Conservation (phyloP, 768 basidiomycete species). For the Holtermannia corniformis region DNA sequence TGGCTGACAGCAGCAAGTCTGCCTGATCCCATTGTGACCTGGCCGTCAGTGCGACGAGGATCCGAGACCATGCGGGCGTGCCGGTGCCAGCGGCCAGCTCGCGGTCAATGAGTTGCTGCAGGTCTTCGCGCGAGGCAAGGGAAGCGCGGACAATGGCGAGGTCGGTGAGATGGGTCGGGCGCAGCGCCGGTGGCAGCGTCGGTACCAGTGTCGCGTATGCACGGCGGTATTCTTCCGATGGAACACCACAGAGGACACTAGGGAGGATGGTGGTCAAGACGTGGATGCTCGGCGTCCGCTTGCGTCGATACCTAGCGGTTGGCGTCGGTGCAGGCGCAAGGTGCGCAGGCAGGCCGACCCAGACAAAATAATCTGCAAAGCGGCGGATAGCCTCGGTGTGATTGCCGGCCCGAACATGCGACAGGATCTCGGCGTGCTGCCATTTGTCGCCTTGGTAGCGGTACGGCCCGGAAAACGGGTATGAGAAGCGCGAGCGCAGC, state of each 20-base stretch:
- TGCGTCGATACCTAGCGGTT: not conserved
- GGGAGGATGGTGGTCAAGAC: conserved; percentile 14
- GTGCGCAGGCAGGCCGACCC: conserved; percentile 11
- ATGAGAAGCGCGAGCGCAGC: not conserved
- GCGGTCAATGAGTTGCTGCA: conserved; percentile 2
- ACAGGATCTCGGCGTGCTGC: conserved; percentile 13
- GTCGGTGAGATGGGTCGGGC: conserved; percentile 8
- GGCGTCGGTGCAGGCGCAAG: not conserved
- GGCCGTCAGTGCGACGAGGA: conserved; percentile 11
- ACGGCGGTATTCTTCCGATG: not conserved
- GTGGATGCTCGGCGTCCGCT: not conserved
- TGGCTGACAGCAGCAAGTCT: conserved; percentile 8
- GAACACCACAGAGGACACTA: conserved; percentile 7
- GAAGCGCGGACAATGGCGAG: conserved; percentile 7
- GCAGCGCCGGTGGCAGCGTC: conserved; percentile 6
- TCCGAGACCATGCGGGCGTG: conserved; percentile 2
- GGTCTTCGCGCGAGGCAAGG: conserved; percentile 3
- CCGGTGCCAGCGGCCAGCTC: no score
- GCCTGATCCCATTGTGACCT: conserved; percentile 2
- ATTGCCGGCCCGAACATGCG: conserved; percentile 1
- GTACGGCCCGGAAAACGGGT: not conserved
- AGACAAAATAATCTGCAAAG: conserved; percentile 10
- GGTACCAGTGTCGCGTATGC: not conserved
- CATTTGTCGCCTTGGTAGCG: not conserved
- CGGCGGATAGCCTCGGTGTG: conserved; percentile 5